These are phyloP conservation scores for Pochonia chlamydosporia DNA, from an alignment of 2,329 filamentous ascomycete genomes.

Conservation along the genomic window DNA sequence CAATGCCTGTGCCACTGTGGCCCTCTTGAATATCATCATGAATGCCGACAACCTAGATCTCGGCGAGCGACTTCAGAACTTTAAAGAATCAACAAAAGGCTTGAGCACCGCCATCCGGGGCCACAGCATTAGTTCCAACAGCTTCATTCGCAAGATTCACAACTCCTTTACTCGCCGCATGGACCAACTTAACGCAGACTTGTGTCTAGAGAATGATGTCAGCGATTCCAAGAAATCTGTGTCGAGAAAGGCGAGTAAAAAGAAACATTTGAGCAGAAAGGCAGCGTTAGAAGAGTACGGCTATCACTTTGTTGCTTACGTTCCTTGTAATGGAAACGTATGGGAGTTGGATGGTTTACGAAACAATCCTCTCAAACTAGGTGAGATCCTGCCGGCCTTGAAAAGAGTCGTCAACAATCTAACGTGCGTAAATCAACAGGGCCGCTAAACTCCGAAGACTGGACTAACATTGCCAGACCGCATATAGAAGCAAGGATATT, in stretches of 20 bases:
- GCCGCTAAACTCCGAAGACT: constrained; percentile 37
- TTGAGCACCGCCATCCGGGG: constrained; percentile 71
- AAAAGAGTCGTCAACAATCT: neutral
- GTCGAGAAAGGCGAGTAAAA: constrained; percentile 28
- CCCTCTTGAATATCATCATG: constrained; percentile 89
- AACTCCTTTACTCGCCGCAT: constrained; percentile 80
- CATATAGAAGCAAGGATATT: constrained; percentile 64
- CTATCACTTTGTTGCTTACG: constrained; percentile 87
- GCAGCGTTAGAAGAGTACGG: constrained; percentile 55
- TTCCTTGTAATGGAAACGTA: constrained; percentile 66
- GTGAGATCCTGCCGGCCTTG: constrained; percentile 13
- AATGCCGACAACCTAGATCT: constrained; percentile 65
- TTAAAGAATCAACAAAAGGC: constrained; percentile 65
- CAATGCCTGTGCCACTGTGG: constrained; percentile 89
- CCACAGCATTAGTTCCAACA: constrained; percentile 65
- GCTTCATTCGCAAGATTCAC: constrained; percentile 74
- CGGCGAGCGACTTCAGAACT: constrained; percentile 62
- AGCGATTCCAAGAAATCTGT: constrained; percentile 23
- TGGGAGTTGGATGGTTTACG: constrained; percentile 90
- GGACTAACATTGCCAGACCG: constrained; percentile 59
- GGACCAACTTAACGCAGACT: constrained; percentile 68
- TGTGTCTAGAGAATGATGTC: constrained; percentile 56
- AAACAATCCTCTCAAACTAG: constrained; percentile 49
- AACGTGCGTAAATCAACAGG: constrained; percentile 4
- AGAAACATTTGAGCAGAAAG: constrained; percentile 30